Evolutionary conservation across 768 basidiomycete species (phyloP), one percentile per base, ranked within the genome.

Genomic region (Boletus barrowsii): DNA sequence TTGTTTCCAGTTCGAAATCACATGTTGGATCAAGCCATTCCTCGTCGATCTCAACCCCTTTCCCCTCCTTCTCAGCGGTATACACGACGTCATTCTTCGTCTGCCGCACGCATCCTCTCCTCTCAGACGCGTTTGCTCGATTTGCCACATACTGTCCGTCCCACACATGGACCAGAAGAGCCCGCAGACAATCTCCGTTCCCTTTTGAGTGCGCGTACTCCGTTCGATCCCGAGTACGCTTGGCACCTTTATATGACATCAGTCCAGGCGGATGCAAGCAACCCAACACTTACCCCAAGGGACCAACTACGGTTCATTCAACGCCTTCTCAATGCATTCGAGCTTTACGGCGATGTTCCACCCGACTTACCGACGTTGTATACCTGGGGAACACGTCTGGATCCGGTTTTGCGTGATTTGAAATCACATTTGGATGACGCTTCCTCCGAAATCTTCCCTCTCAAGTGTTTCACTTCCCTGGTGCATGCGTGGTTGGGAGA

Each of bases 231-330:
- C 35, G 71, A 76, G 20, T 57, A 67, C 10, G 75, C 75, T 10
- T 81, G 79, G 79, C 48, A 62, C 15, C 63, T 68, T 5, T 81
- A 76, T 60, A 55, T 62, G 49, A 39, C 57, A n/a, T 55, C 55
- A 3, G 14, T 50, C 33, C 52, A 37, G n/a, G 8, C 47, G 3
- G 35, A 56, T 44, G 15, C 59, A 65, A 24, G 54, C 56, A 17
- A 35, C 22, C 10, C 56, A n/a, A 26, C 42, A 22, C 53, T 61
- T 52, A 17, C 68, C 66, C 51, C 55, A 51, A 13, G 48, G 57
- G 51, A 72, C 68, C 44, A 61, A 67, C 26, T 58, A 63, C 48
- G 50, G 40, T 68, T 72, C 37, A 65, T 68, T 3, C 71, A 68
- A 41, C 58, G 51, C 35, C 45, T 72, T 20, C 40, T 61, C 9